These are phyloP conservation scores for Sporothrix globosa DNA, from an alignment of 2,329 filamentous ascomycete genomes.

Conservation along the genomic window DNA sequence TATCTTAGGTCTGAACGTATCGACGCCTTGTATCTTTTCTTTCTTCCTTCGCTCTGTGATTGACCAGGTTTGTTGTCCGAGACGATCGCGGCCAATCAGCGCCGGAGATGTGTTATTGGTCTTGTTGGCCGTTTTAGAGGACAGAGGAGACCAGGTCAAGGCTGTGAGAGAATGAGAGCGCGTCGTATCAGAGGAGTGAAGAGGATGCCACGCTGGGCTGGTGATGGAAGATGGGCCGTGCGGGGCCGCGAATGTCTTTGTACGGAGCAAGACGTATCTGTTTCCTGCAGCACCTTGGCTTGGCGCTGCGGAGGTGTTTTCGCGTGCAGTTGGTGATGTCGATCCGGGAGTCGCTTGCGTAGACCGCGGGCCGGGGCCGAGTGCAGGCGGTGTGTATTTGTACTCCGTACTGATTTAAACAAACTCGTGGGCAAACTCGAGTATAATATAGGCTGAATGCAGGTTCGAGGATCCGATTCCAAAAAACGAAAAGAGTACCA, in stretches of 20 bases:
- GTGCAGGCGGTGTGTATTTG: background rate
- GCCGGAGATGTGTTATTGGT: background rate
- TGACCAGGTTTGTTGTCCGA: background rate
- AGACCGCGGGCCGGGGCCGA: conserved; percentile 11
- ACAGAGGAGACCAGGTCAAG: background rate
- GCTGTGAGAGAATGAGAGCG: background rate
- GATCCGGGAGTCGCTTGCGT: conserved; percentile 3
- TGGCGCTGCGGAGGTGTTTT: conserved; percentile 20
- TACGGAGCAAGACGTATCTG: conserved; percentile 17
- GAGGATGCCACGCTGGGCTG: background rate
- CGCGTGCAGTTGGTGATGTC: conserved; percentile 18
- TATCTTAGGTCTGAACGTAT: background rate
- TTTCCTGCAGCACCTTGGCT: conserved; percentile 15
- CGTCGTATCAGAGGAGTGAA: background rate
- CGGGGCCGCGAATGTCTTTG: background rate
- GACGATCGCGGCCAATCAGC: background rate
- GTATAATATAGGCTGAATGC: background rate
- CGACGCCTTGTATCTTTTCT: background rate
- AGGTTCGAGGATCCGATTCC: conserved; percentile 14
- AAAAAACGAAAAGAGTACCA: background rate
- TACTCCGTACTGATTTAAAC: no score
- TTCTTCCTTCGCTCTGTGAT: background rate
- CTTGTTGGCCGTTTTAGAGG: no score
- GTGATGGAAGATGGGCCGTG: conserved; percentile 6
- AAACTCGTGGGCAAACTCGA: background rate